A percentile compares a stretch with the other conserved stretches of the same genome.
Conservation (phyloP, 805 yeast species). For the Torulaspora indica region DNA sequence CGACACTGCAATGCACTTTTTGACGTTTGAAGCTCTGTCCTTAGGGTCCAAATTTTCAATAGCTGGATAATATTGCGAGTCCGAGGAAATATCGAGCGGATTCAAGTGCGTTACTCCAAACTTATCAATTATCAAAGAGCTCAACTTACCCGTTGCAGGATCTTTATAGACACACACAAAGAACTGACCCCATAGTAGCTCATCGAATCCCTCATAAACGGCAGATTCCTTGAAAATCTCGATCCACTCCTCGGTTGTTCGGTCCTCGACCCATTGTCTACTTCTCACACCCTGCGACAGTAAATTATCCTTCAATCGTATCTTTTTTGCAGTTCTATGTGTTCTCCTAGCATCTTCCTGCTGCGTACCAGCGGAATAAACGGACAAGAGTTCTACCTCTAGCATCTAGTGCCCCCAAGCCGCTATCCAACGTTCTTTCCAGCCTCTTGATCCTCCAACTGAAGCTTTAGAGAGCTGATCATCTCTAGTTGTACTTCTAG, state of each 20-base stretch:
- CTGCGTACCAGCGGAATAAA: constrained; percentile 10
- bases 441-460: background rate
- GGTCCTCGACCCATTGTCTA: constrained; percentile 5
- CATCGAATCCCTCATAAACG: constrained; percentile 27
- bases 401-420: constrained; percentile 1
- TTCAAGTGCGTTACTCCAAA: constrained; percentile 63
- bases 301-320: constrained; percentile 16
- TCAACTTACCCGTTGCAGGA: constrained; percentile 39
- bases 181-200: constrained; percentile 31
- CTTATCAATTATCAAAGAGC: constrained; percentile 53
- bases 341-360: background rate
- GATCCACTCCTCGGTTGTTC: constrained; percentile 20
- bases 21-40: constrained; percentile 52
- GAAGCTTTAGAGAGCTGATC: background rate
- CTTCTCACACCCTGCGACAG: constrained; percentile 5
- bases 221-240: constrained; percentile 23
- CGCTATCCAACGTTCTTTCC: background rate
- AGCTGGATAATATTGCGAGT: constrained; percentile 75
- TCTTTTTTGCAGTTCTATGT: background rate
- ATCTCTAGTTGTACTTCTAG: background rate
- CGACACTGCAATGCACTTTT: constrained; percentile 74
- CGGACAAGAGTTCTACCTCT: constrained; percentile 13
- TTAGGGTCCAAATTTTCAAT: constrained; percentile 57
- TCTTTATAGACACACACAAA: constrained; percentile 24
- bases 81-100: constrained; percentile 50